Evolutionary conservation across 345 rosid genomes (phyloP).

Genomic region (Salix purpurea): DNA sequence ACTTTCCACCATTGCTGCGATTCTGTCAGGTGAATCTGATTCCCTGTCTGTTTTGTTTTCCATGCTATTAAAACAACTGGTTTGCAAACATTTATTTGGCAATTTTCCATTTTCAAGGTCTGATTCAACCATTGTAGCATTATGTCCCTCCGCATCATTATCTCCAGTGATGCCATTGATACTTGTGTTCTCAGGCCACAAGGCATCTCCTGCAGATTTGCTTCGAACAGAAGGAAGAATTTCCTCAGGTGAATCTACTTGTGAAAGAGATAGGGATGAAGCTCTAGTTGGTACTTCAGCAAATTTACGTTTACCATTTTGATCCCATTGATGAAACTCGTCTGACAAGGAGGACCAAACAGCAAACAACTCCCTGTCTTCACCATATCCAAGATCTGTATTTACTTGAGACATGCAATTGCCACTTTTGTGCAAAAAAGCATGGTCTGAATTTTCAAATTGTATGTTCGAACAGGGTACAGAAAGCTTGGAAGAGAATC

Average conservation of each 20-base stretch:
- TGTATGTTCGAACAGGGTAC: not conserved
- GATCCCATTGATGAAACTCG: slow-evolving; percentile 22
- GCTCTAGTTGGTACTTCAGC: not conserved
- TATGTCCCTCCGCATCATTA: not conserved
- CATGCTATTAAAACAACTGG: not conserved
- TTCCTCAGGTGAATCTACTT: not conserved
- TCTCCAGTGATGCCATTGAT: not conserved
- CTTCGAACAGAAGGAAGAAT: not conserved
- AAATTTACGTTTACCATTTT: slow-evolving; percentile 20
- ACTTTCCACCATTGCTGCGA: not conserved
- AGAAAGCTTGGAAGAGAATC: slow-evolving; percentile 1
- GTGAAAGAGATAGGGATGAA: slow-evolving; percentile 9
- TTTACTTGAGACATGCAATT: slow-evolving; percentile 2
- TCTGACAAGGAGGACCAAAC: not conserved
- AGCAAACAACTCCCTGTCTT: not conserved
- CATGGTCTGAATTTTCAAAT: not conserved
- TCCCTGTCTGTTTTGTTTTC: not conserved
- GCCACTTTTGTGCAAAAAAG: not conserved
- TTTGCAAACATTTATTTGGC: not conserved
- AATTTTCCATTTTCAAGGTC: not conserved
- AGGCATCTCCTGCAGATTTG: slow-evolving; percentile 1
- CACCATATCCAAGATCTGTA: slow-evolving; percentile 1
- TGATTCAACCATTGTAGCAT: not conserved
- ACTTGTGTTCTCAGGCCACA: not conserved
- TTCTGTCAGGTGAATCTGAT: not conserved